Evolutionary conservation across 495 filamentous ascomycete genomes (phyloP).

Genomic region (Entonaema liquescens): DNA sequence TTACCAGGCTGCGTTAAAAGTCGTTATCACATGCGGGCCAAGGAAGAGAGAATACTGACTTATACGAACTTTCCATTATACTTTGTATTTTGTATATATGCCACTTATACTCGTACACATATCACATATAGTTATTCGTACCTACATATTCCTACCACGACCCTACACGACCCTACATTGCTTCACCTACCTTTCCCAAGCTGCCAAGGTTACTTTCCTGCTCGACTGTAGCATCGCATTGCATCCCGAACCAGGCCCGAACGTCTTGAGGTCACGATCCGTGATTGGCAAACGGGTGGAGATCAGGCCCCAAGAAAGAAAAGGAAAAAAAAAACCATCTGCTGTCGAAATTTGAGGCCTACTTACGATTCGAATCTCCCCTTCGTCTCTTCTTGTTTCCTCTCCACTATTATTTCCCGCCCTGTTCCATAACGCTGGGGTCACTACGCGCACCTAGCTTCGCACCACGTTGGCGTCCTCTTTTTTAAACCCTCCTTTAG

Average conservation of each 20-base stretch:
- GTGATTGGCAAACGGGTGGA: slow-evolving; percentile 31
- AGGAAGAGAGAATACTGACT: neutral
- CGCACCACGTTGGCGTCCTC: neutral
- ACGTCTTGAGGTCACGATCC: slow-evolving; percentile 32
- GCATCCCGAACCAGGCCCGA: slow-evolving; percentile 41
- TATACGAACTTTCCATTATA: neutral
- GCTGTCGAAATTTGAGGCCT: neutral
- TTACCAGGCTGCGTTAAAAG: neutral
- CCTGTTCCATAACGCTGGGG: neutral
- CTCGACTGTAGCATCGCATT: slow-evolving; percentile 34
- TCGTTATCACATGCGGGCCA: slow-evolving; percentile 29
- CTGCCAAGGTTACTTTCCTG: neutral
- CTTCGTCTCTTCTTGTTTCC: neutral
- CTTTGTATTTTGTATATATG: too few species aligned
- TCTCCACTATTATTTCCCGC: slow-evolving; percentile 40
- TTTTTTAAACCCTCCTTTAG: neutral
- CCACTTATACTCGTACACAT: too few species aligned
- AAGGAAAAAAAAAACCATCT: neutral
- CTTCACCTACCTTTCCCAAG: slow-evolving; percentile 13
- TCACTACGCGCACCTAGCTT: slow-evolving; percentile 1
- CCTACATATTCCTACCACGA: neutral
- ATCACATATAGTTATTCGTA: neutral
- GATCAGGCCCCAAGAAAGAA: slow-evolving; percentile 25
- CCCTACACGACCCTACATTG: slow-evolving; percentile 2
- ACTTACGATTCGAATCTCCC: neutral